Conservation (phyloP, 2,329 filamentous ascomycete species). For the Venturia asperata region DNA sequence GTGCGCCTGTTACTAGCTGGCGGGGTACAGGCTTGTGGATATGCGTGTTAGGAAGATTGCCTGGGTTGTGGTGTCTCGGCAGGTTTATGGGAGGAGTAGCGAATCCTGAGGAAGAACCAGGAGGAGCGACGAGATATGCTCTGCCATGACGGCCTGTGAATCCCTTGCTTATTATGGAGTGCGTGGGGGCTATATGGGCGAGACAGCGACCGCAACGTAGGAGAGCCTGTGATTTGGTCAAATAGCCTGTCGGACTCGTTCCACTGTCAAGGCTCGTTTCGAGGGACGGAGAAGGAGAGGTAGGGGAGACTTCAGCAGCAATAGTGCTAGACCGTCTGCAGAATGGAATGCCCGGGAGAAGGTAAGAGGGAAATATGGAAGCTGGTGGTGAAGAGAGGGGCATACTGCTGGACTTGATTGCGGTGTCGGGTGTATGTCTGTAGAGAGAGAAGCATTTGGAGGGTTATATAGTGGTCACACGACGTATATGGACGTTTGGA, state of each 20-base stretch:
- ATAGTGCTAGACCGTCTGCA: slow-evolving; percentile 32
- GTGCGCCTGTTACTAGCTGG: slow-evolving; percentile 55
- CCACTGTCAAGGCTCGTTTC: slow-evolving; percentile 19
- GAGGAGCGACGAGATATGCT: slow-evolving; percentile 54
- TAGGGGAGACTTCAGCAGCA: slow-evolving; percentile 21
- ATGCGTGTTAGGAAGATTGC: slow-evolving; percentile 51
- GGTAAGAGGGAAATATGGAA: slow-evolving; percentile 44
- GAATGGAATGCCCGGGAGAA: slow-evolving; percentile 44
- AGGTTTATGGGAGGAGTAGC: slow-evolving; percentile 4
- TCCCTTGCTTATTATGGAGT: slow-evolving; percentile 56
- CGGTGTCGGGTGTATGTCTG: background rate
- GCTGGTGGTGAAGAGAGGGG: slow-evolving; percentile 20
- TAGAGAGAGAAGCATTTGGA: background rate
- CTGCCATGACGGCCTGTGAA: slow-evolving; percentile 59
- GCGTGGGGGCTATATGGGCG: slow-evolving; percentile 50
- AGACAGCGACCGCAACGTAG: slow-evolving; percentile 54
- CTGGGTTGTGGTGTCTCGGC: slow-evolving; percentile 26
- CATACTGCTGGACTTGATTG: slow-evolving; percentile 5
- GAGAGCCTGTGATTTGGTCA: slow-evolving; percentile 45
- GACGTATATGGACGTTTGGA: no score
- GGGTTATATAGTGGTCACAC: background rate
- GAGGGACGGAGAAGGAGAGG: slow-evolving; percentile 20
- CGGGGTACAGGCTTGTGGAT: slow-evolving; percentile 50
- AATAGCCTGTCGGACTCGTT: slow-evolving; percentile 31
- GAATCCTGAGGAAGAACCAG: slow-evolving; percentile 27